Conservation (phyloP, 805 yeast species). For the Jamesozyma spencerorum region DNA sequence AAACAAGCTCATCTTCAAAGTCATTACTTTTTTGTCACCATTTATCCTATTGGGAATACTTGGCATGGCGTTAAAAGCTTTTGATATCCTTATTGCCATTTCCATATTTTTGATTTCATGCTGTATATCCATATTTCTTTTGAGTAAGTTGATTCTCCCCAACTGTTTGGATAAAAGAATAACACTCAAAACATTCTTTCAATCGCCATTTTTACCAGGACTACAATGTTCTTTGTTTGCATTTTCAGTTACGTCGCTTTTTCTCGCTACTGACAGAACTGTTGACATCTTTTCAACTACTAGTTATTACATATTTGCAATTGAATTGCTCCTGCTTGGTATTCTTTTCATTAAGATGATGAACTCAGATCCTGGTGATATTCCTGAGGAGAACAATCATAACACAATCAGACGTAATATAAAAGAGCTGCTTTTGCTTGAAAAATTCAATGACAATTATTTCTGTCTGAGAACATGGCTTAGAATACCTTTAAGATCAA, state of each 20-base stretch:
- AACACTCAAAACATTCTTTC: slow-evolving; percentile 34
- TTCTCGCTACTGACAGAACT: too few relatives aligned
- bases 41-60: neutral
- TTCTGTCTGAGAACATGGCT: slow-evolving; percentile 70
- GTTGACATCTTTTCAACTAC: too few relatives aligned
- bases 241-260: too few relatives aligned
- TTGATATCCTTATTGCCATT: neutral
- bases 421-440: slow-evolving; percentile 44
- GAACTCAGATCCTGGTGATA: slow-evolving; percentile 73
- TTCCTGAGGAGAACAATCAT: slow-evolving; percentile 48
- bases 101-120: neutral
- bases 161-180: slow-evolving; percentile 20
- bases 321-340: too few relatives aligned
- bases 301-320: too few relatives aligned
- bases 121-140: neutral
- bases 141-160: slow-evolving; percentile 37
- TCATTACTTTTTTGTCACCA: neutral
- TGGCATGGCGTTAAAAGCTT: neutral
- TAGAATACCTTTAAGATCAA: slow-evolving; percentile 72
- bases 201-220: slow-evolving; percentile 73
- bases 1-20: neutral
- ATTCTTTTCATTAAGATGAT: slow-evolving; percentile 37
- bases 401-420: slow-evolving; percentile 40
- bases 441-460: slow-evolving; percentile 63
- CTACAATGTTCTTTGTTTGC: slow-evolving; percentile 17